A percentile compares a stretch with the other conserved stretches of the same genome.
These are phyloP conservation scores for Sugiyamaella grinbergsii DNA, from an alignment of 1,139 yeast genomes.

Conservation along the genomic window DNA sequence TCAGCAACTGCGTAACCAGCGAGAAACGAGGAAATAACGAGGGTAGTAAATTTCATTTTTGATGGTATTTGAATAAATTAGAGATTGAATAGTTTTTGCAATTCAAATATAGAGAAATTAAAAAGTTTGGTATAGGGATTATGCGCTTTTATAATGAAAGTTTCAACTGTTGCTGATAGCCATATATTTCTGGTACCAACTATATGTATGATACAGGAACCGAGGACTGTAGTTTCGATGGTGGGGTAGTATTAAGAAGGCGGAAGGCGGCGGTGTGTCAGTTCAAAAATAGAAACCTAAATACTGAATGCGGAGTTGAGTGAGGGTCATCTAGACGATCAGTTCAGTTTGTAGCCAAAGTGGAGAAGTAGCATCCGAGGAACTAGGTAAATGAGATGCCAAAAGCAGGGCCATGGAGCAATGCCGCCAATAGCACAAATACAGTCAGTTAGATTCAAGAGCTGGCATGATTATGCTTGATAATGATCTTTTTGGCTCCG, in stretches of 20 bases:
- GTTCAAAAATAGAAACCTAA: slow-evolving; percentile 1
- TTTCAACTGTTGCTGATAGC: not conserved
- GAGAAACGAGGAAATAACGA: slow-evolving; percentile 11
- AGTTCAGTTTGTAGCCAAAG: not conserved
- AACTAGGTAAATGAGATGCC: not conserved
- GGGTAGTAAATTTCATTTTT: slow-evolving; percentile 16
- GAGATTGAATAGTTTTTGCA: not conserved
- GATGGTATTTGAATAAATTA: not conserved
- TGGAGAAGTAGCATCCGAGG: not conserved
- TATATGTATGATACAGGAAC: not conserved
- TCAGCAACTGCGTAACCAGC: slow-evolving; percentile 17
- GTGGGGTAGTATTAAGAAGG: not conserved
- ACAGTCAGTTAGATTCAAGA: not conserved
- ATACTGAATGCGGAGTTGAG: not conserved
- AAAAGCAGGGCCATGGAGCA: not conserved
- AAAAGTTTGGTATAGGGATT: not conserved
- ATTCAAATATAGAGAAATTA: not conserved
- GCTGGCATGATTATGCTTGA: no score
- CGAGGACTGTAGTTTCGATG: not conserved
- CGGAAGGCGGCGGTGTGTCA: not conserved
- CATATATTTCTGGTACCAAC: not conserved
- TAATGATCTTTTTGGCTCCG: no score
- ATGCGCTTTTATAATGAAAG: not conserved
- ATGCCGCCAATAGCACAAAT: not conserved
- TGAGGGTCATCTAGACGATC: not conserved